phyloP scores from a whole-genome alignment of 257 asterid genomes.

The Solanum chilense region DNA sequence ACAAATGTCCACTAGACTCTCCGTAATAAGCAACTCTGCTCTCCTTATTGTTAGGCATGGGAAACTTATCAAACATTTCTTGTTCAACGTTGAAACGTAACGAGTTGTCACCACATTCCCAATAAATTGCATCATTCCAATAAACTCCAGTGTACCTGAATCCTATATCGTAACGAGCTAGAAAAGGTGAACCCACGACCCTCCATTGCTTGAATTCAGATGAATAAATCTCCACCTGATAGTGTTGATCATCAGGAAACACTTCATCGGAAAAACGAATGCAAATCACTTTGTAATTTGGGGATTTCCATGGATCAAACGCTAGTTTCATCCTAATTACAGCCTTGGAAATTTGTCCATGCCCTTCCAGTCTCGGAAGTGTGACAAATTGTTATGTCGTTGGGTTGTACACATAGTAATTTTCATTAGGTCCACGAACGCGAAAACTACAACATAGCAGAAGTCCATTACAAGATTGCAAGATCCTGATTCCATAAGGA shows the following conservation, averaged over 20 bases:
- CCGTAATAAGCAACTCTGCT: background rate
- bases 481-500: background rate
- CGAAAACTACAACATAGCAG: conserved; percentile 6
- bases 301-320: conserved; percentile 12
- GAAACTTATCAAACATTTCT: background rate
- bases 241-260: background rate
- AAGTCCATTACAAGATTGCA: conserved; percentile 35
- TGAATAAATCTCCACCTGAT: conserved; percentile 18
- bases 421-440: background rate
- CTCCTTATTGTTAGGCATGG: background rate
- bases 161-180: background rate
- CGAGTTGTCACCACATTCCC: background rate
- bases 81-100: background rate
- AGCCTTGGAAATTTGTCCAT: background rate
- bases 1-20: background rate
- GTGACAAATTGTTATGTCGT: conserved; percentile 3
- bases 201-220: conserved; percentile 3
- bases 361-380: conserved; percentile 8
- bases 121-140: background rate
- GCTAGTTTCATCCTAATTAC: conserved; percentile 16
- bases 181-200: conserved; percentile 6
- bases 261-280: conserved; percentile 5
- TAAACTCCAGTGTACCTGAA: background rate
- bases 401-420: conserved; percentile 24
- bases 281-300: conserved; percentile 10